These are phyloP conservation scores for Cichorium intybus DNA, from an alignment of 140 eudicot genomes.

Conservation along the genomic window DNA sequence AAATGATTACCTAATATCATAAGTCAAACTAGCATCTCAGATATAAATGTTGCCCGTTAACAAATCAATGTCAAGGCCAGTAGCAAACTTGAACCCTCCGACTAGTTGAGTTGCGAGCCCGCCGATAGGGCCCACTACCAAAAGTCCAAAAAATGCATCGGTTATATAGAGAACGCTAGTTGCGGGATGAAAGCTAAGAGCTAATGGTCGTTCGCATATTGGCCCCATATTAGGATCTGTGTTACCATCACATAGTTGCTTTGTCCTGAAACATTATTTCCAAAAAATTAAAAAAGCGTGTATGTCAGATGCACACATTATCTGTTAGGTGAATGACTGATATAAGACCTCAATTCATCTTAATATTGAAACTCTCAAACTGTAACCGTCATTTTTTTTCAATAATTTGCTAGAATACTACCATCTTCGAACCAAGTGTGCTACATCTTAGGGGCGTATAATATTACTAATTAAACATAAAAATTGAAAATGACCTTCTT, in stretches of 20 bases:
- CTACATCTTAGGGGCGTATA: too few species aligned
- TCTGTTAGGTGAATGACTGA: too few species aligned
- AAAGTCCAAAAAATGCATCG: conserved; percentile 41
- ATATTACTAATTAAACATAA: too few species aligned
- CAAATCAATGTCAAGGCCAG: conserved; percentile 39
- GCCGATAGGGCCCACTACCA: conserved; percentile 32
- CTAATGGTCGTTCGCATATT: conserved; percentile 42
- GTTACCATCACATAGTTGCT: conserved; percentile 29
- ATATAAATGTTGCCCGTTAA: conserved; percentile 31
- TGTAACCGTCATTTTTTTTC: too few species aligned
- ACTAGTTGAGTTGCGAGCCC: conserved; percentile 37
- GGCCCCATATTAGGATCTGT: conserved; percentile 24
- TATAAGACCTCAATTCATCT: too few species aligned
- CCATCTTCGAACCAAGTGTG: too few species aligned
- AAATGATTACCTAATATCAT: conserved; percentile 15
- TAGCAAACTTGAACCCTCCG: conserved; percentile 29
- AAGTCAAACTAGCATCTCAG: conserved; percentile 15
- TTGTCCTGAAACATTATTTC: conserved; percentile 21
- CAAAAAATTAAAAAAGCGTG: background rate
- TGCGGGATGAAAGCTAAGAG: conserved; percentile 30
- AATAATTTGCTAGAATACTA: too few species aligned
- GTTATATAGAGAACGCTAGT: conserved; percentile 34
- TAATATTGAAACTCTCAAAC: background rate
- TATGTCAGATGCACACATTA: too few species aligned
- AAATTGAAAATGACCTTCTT: conserved; percentile 4